Base-by-base conservation (phyloP, 345 rosid genomes). In the Brassica cretica region DNA sequence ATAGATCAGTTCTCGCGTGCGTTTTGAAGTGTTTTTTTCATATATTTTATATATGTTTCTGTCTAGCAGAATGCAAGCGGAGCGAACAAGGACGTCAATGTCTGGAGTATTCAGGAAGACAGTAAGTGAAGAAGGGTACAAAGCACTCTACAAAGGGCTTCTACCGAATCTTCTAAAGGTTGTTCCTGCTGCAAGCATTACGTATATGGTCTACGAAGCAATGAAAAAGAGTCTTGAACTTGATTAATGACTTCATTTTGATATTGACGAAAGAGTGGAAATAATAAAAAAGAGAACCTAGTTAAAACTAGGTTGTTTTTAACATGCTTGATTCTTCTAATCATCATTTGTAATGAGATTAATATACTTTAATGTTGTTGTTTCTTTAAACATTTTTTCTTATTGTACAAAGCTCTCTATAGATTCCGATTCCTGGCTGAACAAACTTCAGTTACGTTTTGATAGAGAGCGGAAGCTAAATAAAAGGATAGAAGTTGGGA, bases 121-220 rank as follows among this genome's bases (percentile, higher is more conserved):
- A 10, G 80, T 88, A 65, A 82, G 72, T 73, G 86, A 80, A 8
- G 98, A 93, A 85, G 93, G 97, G 37, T 75, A 78, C 44, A 83
- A 83, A 81, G 98, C 95, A 61, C 88, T 90, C 55, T 93, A 91
- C 85, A 91, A 90, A 84, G 98, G 97, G 59, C 79, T 93, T 33
- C 84, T 93, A 64, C 98, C 98, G 35, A 93, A 93, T 73, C 80
- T 93, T 84, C 89, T 93, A 62, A 91, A 91, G 71, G 86, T 84
- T 66, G 86, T 85, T 69, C 88, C 86, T 33, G 85, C 86, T 66
- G 85, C 86, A 30, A 84, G 88, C 70, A 86, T 87, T 70, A 80
- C 84, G 18, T 82, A 82, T 75, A 63, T 76, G 83, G 90, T 90
- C 70, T 93, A 93, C 63, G 98, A 93, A 84, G 84, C 88, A 35